Evolutionary conservation across 2,329 filamentous ascomycete genomes (phyloP).

Genomic region (Talaromyces sp.): DNA sequence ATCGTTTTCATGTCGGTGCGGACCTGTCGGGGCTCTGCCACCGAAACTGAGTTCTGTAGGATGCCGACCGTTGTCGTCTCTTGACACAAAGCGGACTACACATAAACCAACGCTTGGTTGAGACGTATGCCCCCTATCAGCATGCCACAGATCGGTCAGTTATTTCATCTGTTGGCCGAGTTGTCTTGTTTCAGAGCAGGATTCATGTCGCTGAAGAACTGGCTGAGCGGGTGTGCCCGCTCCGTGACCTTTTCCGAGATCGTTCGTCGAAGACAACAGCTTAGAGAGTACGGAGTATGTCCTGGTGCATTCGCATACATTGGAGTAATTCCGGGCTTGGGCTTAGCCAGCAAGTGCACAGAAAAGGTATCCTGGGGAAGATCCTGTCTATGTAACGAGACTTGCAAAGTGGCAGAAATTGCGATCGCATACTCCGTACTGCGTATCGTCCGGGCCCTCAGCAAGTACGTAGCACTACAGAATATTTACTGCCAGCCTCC

Average conservation of each 20-base stretch:
- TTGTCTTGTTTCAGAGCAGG: not conserved
- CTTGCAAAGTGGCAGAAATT: not conserved
- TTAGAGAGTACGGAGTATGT: not conserved
- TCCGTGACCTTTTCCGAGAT: not conserved
- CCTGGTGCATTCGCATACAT: constrained; percentile 1
- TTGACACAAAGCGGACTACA: no score
- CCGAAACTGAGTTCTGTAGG: not conserved
- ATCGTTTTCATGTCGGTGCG: not conserved
- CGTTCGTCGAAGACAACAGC: not conserved
- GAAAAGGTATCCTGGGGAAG: not conserved
- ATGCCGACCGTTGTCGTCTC: not conserved
- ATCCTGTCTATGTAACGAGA: not conserved
- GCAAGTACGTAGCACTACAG: not conserved
- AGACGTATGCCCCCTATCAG: not conserved
- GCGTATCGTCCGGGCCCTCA: no score
- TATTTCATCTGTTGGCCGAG: not conserved
- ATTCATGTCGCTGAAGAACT: not conserved
- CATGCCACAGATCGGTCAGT: not conserved
- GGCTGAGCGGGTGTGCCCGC: not conserved
- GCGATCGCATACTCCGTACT: not conserved
- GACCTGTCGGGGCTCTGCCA: not conserved
- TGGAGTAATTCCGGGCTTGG: not conserved
- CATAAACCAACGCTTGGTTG: no score
- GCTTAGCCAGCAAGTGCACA: not conserved
- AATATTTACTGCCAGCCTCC: not conserved